Evolutionary conservation across 192 early-diverging fungal species (phyloP).

Genomic region (Coemansia sp.): DNA sequence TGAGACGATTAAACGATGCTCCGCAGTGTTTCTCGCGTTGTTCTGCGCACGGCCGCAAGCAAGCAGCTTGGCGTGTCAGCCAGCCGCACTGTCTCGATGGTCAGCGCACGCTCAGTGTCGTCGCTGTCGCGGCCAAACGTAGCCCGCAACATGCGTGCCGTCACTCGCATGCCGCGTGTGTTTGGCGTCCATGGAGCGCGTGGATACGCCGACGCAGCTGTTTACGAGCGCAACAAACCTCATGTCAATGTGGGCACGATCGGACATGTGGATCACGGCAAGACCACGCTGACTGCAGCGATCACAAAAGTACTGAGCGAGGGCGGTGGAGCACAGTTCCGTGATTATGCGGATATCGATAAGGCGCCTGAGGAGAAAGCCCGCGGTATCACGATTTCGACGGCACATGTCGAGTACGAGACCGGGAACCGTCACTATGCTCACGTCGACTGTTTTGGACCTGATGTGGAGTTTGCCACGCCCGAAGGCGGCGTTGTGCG

Average conservation of each 20-base stretch:
- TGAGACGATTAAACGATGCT: constrained; percentile 27
- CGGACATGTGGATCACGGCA: constrained; percentile 99
- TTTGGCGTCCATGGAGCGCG: constrained; percentile 8
- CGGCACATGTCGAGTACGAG: constrained; percentile 97
- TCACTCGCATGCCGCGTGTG: constrained; percentile 7
- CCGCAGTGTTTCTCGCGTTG: constrained; percentile 39
- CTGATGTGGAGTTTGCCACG: constrained; percentile 31
- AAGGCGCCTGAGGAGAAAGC: constrained; percentile 98
- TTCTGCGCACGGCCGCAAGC: constrained; percentile 7
- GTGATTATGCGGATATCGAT: constrained; percentile 95
- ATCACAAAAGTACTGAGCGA: constrained; percentile 93
- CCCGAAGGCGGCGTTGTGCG: constrained; percentile 5
- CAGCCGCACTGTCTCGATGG: constrained; percentile 1
- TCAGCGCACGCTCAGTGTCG: constrained; percentile 31
- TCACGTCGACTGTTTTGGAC: constrained; percentile 76
- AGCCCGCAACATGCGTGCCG: constrained; percentile 9
- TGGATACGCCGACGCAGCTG: constrained; percentile 56
- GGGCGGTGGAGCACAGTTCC: constrained; percentile 82
- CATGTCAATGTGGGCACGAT: constrained; percentile 99
- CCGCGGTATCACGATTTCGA: constrained; percentile 96
- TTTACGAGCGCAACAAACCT: constrained; percentile 85
- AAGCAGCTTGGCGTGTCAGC: constrained; percentile 13
- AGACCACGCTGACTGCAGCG: constrained; percentile 97
- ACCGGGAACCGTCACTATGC: constrained; percentile 89
- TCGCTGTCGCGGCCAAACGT: constrained; percentile 17